Evolutionary conservation across 371 early-diverging fungal species (phyloP).

Genomic region (Mortierella sp.): DNA sequence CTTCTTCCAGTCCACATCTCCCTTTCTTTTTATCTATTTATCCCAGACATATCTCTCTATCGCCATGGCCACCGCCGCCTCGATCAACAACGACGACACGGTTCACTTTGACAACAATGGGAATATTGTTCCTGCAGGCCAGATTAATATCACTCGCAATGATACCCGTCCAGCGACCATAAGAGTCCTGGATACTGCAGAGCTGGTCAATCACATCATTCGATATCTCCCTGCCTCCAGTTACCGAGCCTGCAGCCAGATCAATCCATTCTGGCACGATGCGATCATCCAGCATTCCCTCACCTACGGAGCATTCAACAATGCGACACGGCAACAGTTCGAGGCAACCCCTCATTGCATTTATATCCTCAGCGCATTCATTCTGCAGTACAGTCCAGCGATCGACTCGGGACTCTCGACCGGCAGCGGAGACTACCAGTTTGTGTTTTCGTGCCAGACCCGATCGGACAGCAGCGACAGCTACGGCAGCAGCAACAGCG

Average conservation of each 20-base stretch:
- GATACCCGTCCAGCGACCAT: not conserved
- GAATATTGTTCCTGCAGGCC: constrained; percentile 1
- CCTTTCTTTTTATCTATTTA: not conserved
- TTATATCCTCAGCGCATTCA: constrained; percentile 17
- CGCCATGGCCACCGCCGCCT: not conserved
- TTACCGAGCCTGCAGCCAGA: not conserved
- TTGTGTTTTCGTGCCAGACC: constrained; percentile 40
- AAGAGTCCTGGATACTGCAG: not conserved
- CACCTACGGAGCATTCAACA: not conserved
- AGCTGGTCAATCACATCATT: constrained; percentile 16
- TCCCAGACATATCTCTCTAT: not conserved
- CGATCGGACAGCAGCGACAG: constrained; percentile 21
- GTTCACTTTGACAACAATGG: not conserved
- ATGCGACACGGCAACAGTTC: not conserved
- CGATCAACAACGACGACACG: not conserved
- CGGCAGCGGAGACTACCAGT: not conserved
- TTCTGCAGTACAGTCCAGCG: constrained; percentile 24
- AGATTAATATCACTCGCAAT: not conserved
- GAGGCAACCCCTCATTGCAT: constrained; percentile 16
- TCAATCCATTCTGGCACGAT: constrained; percentile 16
- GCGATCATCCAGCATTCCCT: not conserved
- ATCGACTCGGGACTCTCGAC: not conserved
- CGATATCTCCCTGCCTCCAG: not conserved
- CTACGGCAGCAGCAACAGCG: constrained; percentile 17
- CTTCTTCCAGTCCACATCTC: not conserved